Conservation (phyloP, 345 rosid species). For the Eucalyptus erythrocorys region DNA sequence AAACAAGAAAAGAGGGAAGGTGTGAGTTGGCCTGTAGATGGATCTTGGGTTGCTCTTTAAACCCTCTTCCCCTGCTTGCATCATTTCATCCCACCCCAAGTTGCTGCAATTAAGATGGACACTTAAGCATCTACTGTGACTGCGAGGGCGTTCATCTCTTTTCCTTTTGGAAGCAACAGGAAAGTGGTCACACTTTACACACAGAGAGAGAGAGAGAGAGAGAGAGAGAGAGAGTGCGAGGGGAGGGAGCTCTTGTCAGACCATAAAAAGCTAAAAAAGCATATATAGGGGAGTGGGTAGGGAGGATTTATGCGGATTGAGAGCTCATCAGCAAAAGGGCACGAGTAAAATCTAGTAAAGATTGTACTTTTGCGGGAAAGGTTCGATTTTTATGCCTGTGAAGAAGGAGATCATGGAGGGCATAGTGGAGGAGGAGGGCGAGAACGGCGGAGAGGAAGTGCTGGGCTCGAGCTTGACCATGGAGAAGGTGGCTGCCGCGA, state of each 20-base stretch:
- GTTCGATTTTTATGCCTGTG: background rate
- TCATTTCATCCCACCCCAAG: background rate
- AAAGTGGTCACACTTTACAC: background rate
- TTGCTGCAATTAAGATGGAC: background rate
- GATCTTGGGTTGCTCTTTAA: background rate
- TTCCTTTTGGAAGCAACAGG: background rate
- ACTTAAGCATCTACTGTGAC: background rate
- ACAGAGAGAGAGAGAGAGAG: background rate
- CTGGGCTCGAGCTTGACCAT: slow-evolving; percentile 86
- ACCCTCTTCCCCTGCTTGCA: background rate
- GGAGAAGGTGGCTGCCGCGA: slow-evolving; percentile 99
- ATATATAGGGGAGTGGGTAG: background rate
- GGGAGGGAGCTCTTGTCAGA: background rate
- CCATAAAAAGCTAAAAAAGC: background rate
- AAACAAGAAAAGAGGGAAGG: background rate
- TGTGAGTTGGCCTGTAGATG: background rate
- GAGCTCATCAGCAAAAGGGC: background rate
- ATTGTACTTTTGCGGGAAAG: background rate
- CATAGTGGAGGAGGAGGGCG: slow-evolving; percentile 18
- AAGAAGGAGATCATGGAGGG: slow-evolving; percentile 8
- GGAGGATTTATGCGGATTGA: background rate
- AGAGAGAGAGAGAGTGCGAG: background rate
- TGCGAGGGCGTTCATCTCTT: background rate
- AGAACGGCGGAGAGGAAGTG: slow-evolving; percentile 41
- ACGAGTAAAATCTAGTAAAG: background rate